Evolutionary conservation across 2,329 filamentous ascomycete genomes (phyloP).

Genomic region (Phaeoacremonium minimum): DNA sequence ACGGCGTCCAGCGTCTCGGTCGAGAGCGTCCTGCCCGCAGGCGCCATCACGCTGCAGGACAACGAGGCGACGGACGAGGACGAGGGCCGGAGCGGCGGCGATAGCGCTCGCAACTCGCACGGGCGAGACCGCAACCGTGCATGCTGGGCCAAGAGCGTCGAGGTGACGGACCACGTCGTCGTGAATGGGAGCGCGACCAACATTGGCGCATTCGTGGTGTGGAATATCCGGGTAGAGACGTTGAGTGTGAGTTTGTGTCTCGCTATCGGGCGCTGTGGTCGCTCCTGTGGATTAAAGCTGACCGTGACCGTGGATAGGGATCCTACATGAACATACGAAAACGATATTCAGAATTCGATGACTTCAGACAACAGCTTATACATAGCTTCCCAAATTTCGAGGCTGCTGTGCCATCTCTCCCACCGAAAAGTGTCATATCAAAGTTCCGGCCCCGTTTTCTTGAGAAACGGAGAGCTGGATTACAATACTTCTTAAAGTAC

Average conservation of each 20-base stretch:
- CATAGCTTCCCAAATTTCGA: constrained; percentile 79
- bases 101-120: constrained; percentile 8
- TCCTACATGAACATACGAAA: constrained; percentile 60
- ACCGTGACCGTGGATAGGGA: too few species aligned
- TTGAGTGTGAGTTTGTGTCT: constrained; percentile 59
- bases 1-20: constrained; percentile 38
- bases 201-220: constrained; percentile 89
- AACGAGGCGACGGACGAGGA: constrained; percentile 51
- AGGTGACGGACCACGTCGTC: constrained; percentile 51
- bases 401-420: constrained; percentile 82
- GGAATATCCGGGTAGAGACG: constrained; percentile 86
- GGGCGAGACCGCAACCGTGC: constrained; percentile 44
- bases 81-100: constrained; percentile 20
- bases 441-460: constrained; percentile 82
- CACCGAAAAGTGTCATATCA: constrained; percentile 87
- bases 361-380: constrained; percentile 68
- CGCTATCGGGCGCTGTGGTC: too few species aligned
- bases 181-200: constrained; percentile 53
- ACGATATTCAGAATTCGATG: constrained; percentile 91
- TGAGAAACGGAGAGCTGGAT: constrained; percentile 73
- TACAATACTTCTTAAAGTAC: constrained; percentile 92
- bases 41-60: constrained; percentile 58
- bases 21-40: constrained; percentile 43
- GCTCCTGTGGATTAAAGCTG: constrained; percentile 11
- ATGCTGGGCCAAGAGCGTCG: constrained; percentile 62